Evolutionary conservation across 768 basidiomycete genomes (phyloP).

Genomic region (Rhodotorula kratochvilovae): DNA sequence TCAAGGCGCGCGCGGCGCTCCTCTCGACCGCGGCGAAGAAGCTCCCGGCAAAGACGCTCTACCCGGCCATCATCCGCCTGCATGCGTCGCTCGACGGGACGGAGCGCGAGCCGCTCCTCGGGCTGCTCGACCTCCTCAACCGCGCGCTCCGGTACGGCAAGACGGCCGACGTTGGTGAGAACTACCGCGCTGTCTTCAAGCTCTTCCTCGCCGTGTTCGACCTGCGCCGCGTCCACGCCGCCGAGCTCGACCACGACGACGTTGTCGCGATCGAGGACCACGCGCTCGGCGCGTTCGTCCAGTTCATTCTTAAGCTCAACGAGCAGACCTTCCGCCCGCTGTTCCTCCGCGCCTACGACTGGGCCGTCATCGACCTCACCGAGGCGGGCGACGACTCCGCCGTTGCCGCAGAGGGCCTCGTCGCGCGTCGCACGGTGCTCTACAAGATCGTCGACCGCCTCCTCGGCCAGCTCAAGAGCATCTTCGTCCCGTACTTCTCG

Average conservation of each 20-base stretch:
- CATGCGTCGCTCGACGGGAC: conserved; percentile 46
- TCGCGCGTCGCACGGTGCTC: conserved; percentile 63
- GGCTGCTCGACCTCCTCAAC: conserved; percentile 67
- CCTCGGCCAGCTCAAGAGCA: conserved; percentile 80
- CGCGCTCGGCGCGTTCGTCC: conserved; percentile 63
- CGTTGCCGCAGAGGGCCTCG: conserved; percentile 45
- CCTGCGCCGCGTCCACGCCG: conserved; percentile 46
- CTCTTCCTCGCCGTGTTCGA: conserved; percentile 76
- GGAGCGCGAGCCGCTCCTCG: conserved; percentile 45
- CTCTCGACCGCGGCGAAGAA: conserved; percentile 67
- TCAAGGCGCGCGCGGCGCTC: conserved; percentile 52
- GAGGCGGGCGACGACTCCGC: conserved; percentile 49
- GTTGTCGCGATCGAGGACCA: conserved; percentile 40
- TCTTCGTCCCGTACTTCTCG: conserved; percentile 89
- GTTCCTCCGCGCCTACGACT: conserved; percentile 87
- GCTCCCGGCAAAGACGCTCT: conserved; percentile 61
- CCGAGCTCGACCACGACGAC: conserved; percentile 37
- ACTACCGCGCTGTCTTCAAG: conserved; percentile 66
- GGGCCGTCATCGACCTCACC: conserved; percentile 66
- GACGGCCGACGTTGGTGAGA: conserved; percentile 61
- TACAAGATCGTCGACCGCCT: conserved; percentile 68
- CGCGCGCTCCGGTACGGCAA: conserved; percentile 62
- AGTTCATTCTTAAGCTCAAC: conserved; percentile 86
- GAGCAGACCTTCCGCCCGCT: conserved; percentile 85
- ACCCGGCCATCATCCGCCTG: conserved; percentile 58